Evolutionary conservation across 2,329 filamentous ascomycete genomes (phyloP), one percentile per base, ranked within the genome.

Genomic region (Cladosporium colombiae): DNA sequence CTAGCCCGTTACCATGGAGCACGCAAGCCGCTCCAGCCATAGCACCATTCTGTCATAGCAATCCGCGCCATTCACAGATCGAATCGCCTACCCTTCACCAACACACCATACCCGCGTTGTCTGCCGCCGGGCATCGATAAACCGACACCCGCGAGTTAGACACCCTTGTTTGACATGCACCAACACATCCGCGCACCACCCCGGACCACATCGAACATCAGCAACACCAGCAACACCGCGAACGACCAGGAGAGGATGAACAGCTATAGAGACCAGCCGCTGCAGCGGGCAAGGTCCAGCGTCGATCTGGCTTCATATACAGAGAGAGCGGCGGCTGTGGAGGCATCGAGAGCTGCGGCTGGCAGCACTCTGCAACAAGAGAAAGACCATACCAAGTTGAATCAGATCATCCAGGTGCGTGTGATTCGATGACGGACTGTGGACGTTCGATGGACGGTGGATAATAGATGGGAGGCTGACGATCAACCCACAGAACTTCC

Each of bases 321-420:
- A 59, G 81, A 83, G 70, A 81, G 80, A 73, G 82, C 81, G 13
- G 78, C 82, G 55, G 83, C 82, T 27, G 83, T 83, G 63, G 79
- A 84, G 33, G 81, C 80, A 63, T 77, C 81, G 69, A 81, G 82
- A 70, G 71, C 78, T 59, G 68, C 62, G 18, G 62, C 56, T 61
- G 67, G 69, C 25, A 53, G 69, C 18, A 37, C 59, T n/a, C 65
- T 67, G 31, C 67, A 66, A 29, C 85, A 86, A 56, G 87, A 85
- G 64, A 85, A 83, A 72, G 91, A 94, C 70, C 87, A 80, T 90
- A 76, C 87, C 85, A 95, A 95, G 81, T 84, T 97, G 71, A 95
- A 96, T 78, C 93, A 97, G 80, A 95, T 98, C 74, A 89, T 97
- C 73, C 92, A 95, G 86, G 93, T 96, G 81, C 68, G 80, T 73